Conservation (phyloP, 305 asterid species). For the Rubia occidens region DNA sequence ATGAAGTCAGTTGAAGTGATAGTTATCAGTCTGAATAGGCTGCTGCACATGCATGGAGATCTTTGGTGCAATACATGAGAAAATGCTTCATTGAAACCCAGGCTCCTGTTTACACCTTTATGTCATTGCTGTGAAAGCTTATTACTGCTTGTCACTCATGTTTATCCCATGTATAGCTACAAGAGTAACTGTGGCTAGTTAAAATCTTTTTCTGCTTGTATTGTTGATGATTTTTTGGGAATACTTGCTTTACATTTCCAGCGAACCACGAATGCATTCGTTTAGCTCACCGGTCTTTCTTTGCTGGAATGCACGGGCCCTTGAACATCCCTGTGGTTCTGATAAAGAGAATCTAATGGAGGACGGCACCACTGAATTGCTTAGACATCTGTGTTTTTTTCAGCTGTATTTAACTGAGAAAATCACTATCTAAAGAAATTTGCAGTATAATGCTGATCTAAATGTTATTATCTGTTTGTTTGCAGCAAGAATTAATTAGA, state of each 20-base stretch:
- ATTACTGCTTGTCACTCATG: not conserved
- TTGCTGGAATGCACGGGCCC: not conserved
- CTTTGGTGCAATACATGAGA: no score
- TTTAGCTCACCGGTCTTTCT: not conserved
- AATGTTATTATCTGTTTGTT: constrained; percentile 4
- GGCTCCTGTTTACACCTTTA: not conserved
- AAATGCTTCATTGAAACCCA: no score
- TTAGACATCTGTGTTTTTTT: not conserved
- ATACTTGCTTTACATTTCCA: not conserved
- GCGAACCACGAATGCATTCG: not conserved
- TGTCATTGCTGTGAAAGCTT: not conserved
- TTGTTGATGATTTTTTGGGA: not conserved
- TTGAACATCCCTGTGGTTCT: not conserved
- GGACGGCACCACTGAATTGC: not conserved
- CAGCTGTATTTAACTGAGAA: not conserved
- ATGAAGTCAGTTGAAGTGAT: not conserved
- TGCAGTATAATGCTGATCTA: not conserved
- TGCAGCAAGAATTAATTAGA: constrained; percentile 97
- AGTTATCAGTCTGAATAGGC: not conserved
- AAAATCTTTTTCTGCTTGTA: not conserved
- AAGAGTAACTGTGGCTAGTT: not conserved
- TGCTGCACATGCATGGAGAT: no score
- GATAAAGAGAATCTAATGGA: not conserved
- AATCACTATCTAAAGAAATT: not conserved
- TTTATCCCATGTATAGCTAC: not conserved